Base-by-base conservation (phyloP, 2,329 filamentous ascomycete genomes). In the Ilyonectria mors-panacis region DNA sequence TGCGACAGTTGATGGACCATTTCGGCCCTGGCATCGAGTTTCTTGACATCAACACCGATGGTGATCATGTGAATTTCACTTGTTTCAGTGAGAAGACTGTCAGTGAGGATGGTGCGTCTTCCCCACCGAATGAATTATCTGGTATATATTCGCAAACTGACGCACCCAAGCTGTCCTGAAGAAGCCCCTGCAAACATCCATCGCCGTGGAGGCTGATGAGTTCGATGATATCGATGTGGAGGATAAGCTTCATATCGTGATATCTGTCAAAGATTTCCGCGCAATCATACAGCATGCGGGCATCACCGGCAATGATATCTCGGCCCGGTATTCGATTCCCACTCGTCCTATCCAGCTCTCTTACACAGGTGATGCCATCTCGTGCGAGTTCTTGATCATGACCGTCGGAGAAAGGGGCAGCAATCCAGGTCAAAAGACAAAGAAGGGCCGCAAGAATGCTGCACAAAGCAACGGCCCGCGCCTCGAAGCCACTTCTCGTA, bases 231-330 rank as follows among this genome's bases (percentile, higher is more conserved):
- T 95, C 67, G 85, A 88, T 23, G 90, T 94, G 33, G 90, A 94
- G 76, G 89, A 93, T 66, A 91, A 92, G 57, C 86, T 94, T 63
- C 93, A 94, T 76, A 93, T 94, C 74, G 88, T 94, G 65, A 92
- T 95, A 76, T 93, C 90, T 73, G 92, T 95, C 76, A 94, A 94
- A 75, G 93, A 95, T 79, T 95, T 95, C 78, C 91, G 93, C 57
- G 91, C 93, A 37, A 93, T 95, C 60, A 89, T 94, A 58, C 87
- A 90, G 37, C 93, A 95, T 79, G 93, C 93, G 10, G 91, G 91
- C 26, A 89, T 90, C 26, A 86, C 91, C 6, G 89, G 89, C 59
- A 89, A 88, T n/a, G 86, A 88, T 51, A 83, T 95, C 15, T 87
- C 86, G 17, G 91, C 92, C 13, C 85, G 85, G 59, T 95, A 94